phyloP scores from a whole-genome alignment of 1,139 yeast genomes.

The Sugiyamaella novakii region DNA sequence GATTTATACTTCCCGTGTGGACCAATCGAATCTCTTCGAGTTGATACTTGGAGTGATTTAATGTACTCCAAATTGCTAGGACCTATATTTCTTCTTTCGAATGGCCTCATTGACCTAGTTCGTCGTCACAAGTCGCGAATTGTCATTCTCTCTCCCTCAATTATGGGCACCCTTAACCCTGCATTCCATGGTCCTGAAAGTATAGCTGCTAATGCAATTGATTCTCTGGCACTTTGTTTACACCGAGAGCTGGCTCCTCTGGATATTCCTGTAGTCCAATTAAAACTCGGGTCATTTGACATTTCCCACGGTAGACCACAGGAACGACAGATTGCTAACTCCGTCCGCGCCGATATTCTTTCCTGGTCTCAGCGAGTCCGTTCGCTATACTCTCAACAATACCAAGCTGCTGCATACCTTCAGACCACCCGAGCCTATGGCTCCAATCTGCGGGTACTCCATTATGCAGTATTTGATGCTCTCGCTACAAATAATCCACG shows the following conservation, averaged over 20 bases:
- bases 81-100: conserved; percentile 56
- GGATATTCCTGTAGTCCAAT: conserved; percentile 33
- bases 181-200: conserved; percentile 49
- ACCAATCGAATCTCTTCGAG: conserved; percentile 61
- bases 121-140: conserved; percentile 50
- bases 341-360: conserved; percentile 45
- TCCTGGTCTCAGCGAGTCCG: conserved; percentile 46
- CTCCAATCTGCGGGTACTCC: conserved; percentile 39
- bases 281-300: conserved; percentile 47
- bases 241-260: conserved; percentile 43
- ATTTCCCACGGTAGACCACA: conserved; percentile 35
- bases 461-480: conserved; percentile 43
- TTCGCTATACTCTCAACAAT: conserved; percentile 42
- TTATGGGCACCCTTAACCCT: conserved; percentile 44
- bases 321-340: conserved; percentile 38
- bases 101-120: conserved; percentile 60
- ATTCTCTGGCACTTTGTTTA: conserved; percentile 43
- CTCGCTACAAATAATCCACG: conserved; percentile 37
- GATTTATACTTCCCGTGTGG: conserved; percentile 68
- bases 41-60: conserved; percentile 55
- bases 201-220: conserved; percentile 42
- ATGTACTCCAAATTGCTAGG: conserved; percentile 51
- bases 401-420: conserved; percentile 40
- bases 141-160: conserved; percentile 44
- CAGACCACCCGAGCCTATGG: conserved; percentile 40